Evolutionary conservation across 495 filamentous ascomycete species (phyloP), one percentile per base, ranked within the genome.

Genomic region (Oleoguttula mirabilis): DNA sequence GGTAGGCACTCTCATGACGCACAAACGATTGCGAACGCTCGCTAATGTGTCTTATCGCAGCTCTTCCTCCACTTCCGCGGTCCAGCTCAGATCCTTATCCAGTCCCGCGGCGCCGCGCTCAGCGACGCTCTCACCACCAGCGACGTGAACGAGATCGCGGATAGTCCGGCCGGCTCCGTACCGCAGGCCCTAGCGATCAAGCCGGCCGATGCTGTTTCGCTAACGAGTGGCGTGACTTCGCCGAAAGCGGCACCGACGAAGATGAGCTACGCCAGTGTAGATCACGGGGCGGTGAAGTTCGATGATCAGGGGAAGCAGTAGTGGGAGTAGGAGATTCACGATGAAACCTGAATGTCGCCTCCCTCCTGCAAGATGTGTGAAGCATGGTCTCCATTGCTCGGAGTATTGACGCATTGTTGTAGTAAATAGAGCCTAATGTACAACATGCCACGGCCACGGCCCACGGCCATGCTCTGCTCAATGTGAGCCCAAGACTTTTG

Each of bases 21-120:
- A 23, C 21, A 20, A 16, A 6, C 14, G 34, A 39, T 16, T 17
- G 14, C n/a, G 15, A 17, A 8, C 23, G 17, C 31, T 33, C 25
- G 38, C 44, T 51, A 36, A 55, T 20, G 7, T 6, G 17, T 8
- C 43, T 22, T 21, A 1, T 2, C 33, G 6, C 22, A 82, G 77
- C 67, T 95, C 11, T 96, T 96, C 56, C 65, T 96, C 17, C 79
- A 82, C 52, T 94, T 98, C 54, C 70, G 79, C 19, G 90, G 90
- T 0, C 90, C 90, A 16, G 74, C 71, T 2, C 94, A 79, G 3
- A 69, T 98, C 24, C 67, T 96, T 17, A 61, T 98, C 52, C 90
- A 93, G 53, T 86, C 84, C 19, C 76, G 88, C 15, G 84, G 77
- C 5, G 70, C 80, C 8, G 65, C 80, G 1, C 62, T 93, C 15